Evolutionary conservation across 352 stramenopile genomes (phyloP).

Genomic region (Globisporangium iwayamae): DNA sequence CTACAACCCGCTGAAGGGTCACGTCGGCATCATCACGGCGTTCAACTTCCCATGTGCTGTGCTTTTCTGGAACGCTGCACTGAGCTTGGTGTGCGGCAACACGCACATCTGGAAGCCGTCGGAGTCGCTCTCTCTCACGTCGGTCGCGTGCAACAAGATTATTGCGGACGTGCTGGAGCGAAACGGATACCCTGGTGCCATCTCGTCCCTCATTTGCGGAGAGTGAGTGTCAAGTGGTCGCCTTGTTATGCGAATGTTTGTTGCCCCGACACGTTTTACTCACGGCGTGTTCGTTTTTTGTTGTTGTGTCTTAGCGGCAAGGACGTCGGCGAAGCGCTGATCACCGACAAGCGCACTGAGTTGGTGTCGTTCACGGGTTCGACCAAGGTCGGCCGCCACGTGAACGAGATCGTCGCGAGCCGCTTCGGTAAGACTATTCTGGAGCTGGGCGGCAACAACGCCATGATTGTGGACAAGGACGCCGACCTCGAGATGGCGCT

Average conservation of each 20-base stretch:
- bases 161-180: conserved; percentile 85
- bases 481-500: conserved; percentile 90
- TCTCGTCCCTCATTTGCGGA: conserved; percentile 83
- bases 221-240: conserved; percentile 20
- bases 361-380: conserved; percentile 91
- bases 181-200: conserved; percentile 79
- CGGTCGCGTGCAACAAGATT: conserved; percentile 90
- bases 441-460: conserved; percentile 92
- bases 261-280: not conserved
- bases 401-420: conserved; percentile 83
- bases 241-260: not conserved
- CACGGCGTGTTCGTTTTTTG: not conserved
- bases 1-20: conserved; percentile 91
- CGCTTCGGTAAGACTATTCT: conserved; percentile 92
- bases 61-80: conserved; percentile 89
- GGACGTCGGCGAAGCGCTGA: conserved; percentile 84
- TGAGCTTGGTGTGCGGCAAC: conserved; percentile 91
- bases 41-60: conserved; percentile 94
- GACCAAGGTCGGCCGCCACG: conserved; percentile 83
- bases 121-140: conserved; percentile 86
- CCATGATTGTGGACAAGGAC: conserved; percentile 91
- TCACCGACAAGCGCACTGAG: conserved; percentile 85
- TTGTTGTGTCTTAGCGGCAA: conserved; percentile 30
- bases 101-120: conserved; percentile 91
- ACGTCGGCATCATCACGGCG: conserved; percentile 91